Evolutionary conservation across 805 yeast genomes (phyloP).

Genomic region (Pichia phayaonensis): DNA sequence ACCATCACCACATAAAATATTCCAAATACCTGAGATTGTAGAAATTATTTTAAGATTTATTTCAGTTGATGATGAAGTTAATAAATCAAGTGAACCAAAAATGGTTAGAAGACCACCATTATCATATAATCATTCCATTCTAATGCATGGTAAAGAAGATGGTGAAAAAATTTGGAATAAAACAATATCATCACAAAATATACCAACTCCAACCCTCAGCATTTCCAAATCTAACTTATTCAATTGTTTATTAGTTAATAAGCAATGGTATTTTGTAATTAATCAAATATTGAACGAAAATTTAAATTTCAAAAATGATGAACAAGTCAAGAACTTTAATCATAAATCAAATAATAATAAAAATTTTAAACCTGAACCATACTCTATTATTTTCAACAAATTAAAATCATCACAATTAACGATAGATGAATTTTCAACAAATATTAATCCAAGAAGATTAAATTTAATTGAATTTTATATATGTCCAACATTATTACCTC

Average conservation of each 20-base stretch:
- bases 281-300: constrained; percentile 46
- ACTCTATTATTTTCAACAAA: constrained; percentile 61
- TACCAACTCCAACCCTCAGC: neutral
- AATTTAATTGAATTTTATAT: constrained; percentile 75
- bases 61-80: constrained; percentile 39
- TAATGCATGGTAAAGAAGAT: constrained; percentile 38
- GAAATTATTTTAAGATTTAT: constrained; percentile 51
- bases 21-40: constrained; percentile 72
- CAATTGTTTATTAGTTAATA: constrained; percentile 64
- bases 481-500: constrained; percentile 66
- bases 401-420: constrained; percentile 45
- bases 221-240: constrained; percentile 31
- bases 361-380: constrained; percentile 5
- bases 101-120: constrained; percentile 63
- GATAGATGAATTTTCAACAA: constrained; percentile 38
- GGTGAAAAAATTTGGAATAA: constrained; percentile 37
- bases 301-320: constrained; percentile 45
- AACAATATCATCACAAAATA: constrained; percentile 4
- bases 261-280: constrained; percentile 53
- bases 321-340: constrained; percentile 23
- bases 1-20: constrained; percentile 30
- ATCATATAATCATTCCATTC: constrained; percentile 55
- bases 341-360: neutral
- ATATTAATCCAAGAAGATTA: constrained; percentile 39
- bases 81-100: constrained; percentile 53